Evolutionary conservation across 768 basidiomycete species (phyloP).

Genomic region (Mycena haematopus): DNA sequence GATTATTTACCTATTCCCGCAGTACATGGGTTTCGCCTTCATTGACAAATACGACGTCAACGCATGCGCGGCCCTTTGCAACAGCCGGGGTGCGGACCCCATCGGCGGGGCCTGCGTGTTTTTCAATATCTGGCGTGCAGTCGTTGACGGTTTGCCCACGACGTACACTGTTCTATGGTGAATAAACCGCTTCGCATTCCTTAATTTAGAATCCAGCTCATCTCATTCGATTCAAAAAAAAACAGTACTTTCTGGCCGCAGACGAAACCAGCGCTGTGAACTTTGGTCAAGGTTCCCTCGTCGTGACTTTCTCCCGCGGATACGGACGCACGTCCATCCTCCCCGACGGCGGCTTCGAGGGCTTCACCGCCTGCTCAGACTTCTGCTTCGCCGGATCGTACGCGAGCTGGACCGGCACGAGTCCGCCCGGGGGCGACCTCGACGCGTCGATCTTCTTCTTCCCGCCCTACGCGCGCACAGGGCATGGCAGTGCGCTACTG

Average conservation of each 20-base stretch:
- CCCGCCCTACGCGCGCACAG: neutral
- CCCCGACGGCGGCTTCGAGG: neutral
- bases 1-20: neutral
- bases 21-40: constrained; percentile 25
- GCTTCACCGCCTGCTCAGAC: neutral
- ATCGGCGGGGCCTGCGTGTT: neutral
- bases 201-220: neutral
- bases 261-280: neutral
- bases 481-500: neutral
- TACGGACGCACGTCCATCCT: neutral
- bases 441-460: neutral
- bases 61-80: constrained; percentile 24
- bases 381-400: neutral
- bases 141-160: constrained; percentile 23
- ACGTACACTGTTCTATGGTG: constrained; percentile 31
- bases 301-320: constrained; percentile 1
- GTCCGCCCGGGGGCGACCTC: neutral
- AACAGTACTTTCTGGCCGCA: neutral
- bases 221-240: neutral
- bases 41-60: constrained; percentile 25
- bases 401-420: neutral
- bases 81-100: constrained; percentile 18
- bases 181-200: neutral
- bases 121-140: constrained; percentile 1
- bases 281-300: neutral